phyloP scores from a whole-genome alignment of 2,329 filamentous ascomycete species.

The Paraphoma sp. region DNA sequence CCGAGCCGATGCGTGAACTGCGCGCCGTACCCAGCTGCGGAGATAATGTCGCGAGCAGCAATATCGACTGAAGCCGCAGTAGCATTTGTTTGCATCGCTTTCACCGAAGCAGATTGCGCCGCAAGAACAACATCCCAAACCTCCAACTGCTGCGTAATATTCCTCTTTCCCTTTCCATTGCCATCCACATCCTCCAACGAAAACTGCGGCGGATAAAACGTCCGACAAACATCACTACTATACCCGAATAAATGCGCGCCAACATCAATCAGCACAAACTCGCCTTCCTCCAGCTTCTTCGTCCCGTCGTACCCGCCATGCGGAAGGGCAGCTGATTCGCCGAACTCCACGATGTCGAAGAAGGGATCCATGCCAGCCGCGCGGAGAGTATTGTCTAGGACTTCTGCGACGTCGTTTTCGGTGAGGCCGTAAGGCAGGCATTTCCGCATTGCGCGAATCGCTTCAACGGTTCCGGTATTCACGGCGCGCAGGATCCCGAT shows the following conservation, averaged over 20 bases:
- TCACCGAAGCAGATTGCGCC: slow-evolving; percentile 64
- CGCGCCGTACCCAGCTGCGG: slow-evolving; percentile 63
- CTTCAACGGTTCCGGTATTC: slow-evolving; percentile 69
- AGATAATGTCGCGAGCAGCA: slow-evolving; percentile 64
- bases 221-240: slow-evolving; percentile 68
- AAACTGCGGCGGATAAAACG: slow-evolving; percentile 58
- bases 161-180: slow-evolving; percentile 3
- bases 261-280: slow-evolving; percentile 68
- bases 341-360: slow-evolving; percentile 70
- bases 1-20: slow-evolving; percentile 69
- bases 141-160: slow-evolving; percentile 57
- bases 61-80: slow-evolving; percentile 67
- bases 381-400: slow-evolving; percentile 63
- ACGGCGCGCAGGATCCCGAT: slow-evolving; percentile 66
- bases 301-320: slow-evolving; percentile 61
- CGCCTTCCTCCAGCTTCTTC: slow-evolving; percentile 60
- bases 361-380: slow-evolving; percentile 64
- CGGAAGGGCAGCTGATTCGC: slow-evolving; percentile 60
- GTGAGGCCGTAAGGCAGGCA: slow-evolving; percentile 65
- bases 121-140: slow-evolving; percentile 68
- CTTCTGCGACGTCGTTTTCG: slow-evolving; percentile 63
- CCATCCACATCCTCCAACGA: no score
- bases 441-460: slow-evolving; percentile 63
- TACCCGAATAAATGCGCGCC: slow-evolving; percentile 68
- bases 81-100: slow-evolving; percentile 58